A percentile compares a stretch with the other conserved stretches of the same genome.
These are phyloP conservation scores for Annona cherimola DNA, from an alignment of 164 flowering plant species.

Conservation along the genomic window DNA sequence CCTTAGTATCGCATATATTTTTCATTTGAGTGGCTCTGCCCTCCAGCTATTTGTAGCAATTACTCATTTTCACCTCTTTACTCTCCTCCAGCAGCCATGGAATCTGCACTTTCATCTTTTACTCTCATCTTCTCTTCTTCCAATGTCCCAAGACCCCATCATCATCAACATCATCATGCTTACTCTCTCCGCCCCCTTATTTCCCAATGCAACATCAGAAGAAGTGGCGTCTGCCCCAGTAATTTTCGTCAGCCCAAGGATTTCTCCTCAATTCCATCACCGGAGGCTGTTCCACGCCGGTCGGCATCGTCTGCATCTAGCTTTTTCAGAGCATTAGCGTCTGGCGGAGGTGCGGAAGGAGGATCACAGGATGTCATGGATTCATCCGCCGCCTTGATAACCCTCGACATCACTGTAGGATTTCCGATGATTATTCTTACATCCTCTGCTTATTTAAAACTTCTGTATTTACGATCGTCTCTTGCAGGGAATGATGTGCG, in stretches of 20 bases:
- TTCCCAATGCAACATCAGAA: constrained; percentile 14
- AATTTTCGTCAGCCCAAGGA: constrained; percentile 5
- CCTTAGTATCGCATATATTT: no score
- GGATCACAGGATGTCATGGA: constrained; percentile 39
- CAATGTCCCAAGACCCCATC: constrained; percentile 27
- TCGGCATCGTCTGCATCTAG: constrained; percentile 28
- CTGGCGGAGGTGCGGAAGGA: constrained; percentile 38
- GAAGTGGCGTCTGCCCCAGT: constrained; percentile 8
- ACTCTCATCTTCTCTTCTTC: constrained; percentile 28
- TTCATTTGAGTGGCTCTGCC: no score
- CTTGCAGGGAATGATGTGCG: constrained; percentile 83
- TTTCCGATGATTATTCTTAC: background rate
- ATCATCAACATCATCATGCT: constrained; percentile 18
- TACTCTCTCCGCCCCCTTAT: constrained; percentile 12
- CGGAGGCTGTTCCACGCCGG: constrained; percentile 8
- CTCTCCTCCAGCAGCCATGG: constrained; percentile 22
- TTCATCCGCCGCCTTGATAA: constrained; percentile 55
- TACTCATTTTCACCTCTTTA: no score
- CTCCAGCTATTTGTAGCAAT: no score
- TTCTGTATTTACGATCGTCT: background rate
- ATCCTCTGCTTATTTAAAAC: background rate
- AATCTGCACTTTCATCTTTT: constrained; percentile 25
- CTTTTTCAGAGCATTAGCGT: constrained; percentile 16
- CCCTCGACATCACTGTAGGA: constrained; percentile 81
- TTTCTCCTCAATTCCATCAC: constrained; percentile 4